phyloP scores from a whole-genome alignment of 2,329 filamentous ascomycete species.

The Cladosporium sp. region DNA sequence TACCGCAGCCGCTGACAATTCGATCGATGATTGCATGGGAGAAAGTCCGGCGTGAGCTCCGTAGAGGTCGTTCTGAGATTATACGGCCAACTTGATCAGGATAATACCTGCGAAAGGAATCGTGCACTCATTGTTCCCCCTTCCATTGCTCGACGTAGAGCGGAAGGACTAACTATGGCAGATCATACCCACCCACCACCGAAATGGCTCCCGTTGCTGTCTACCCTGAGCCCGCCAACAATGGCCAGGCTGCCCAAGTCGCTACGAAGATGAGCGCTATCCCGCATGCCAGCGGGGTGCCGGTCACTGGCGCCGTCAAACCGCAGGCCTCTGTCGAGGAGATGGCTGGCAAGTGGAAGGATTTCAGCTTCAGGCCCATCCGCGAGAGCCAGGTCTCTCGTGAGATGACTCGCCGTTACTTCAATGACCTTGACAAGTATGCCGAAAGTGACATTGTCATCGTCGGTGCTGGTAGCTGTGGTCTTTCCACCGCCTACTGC shows the following conservation, averaged over 20 bases:
- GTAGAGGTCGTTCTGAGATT: slow-evolving; percentile 62
- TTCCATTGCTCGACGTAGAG: slow-evolving; percentile 29
- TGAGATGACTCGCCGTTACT: slow-evolving; percentile 92
- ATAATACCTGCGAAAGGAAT: slow-evolving; percentile 99
- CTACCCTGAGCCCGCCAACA: slow-evolving; percentile 46
- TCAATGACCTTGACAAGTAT: slow-evolving; percentile 79
- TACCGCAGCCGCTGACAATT: neutral
- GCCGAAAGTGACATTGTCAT: slow-evolving; percentile 94
- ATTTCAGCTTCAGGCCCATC: slow-evolving; percentile 79
- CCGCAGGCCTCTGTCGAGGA: slow-evolving; percentile 55
- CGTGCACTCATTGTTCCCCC: slow-evolving; percentile 63
- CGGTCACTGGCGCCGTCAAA: slow-evolving; percentile 38
- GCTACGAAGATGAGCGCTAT: slow-evolving; percentile 45
- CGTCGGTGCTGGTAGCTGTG: slow-evolving; percentile 83
- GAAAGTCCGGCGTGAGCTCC: slow-evolving; percentile 16
- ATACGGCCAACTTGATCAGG: slow-evolving; percentile 97
- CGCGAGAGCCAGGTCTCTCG: slow-evolving; percentile 85
- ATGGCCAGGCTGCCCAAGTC: slow-evolving; percentile 39
- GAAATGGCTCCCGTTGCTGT: slow-evolving; percentile 76
- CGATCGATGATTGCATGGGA: slow-evolving; percentile 15
- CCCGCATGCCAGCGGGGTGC: slow-evolving; percentile 32
- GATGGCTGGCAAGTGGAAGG: slow-evolving; percentile 73
- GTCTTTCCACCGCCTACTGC: slow-evolving; percentile 78
- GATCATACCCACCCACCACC: slow-evolving; percentile 36
- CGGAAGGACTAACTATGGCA: slow-evolving; percentile 35